Evolutionary conservation across 2,329 filamentous ascomycete species (phyloP).

Genomic region (Coniella lustricola): DNA sequence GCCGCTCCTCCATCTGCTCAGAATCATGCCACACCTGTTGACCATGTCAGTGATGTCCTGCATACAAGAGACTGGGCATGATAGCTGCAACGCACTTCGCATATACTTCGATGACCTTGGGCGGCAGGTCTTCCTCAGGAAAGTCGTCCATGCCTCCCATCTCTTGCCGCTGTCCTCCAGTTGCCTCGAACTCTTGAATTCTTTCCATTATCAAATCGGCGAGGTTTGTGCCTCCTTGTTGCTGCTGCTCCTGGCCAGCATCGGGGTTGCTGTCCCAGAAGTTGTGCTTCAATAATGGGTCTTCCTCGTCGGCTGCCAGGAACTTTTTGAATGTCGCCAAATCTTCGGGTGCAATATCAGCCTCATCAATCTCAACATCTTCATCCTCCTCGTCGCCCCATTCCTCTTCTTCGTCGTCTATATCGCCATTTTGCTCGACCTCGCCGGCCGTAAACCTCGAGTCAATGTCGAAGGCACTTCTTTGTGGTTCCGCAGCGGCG

Average conservation of each 20-base stretch:
- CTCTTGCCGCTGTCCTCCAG: slow-evolving; percentile 35
- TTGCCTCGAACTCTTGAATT: slow-evolving; percentile 84
- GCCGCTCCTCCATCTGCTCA: slow-evolving; percentile 92
- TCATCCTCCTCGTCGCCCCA: slow-evolving; percentile 76
- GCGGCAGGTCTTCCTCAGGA: slow-evolving; percentile 65
- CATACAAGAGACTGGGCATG: slow-evolving; percentile 4
- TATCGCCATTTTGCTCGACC: slow-evolving; percentile 40
- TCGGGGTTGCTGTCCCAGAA: slow-evolving; percentile 36
- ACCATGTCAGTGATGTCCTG: slow-evolving; percentile 11
- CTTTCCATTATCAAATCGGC: slow-evolving; percentile 91
- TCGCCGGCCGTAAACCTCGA: slow-evolving; percentile 57
- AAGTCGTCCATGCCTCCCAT: slow-evolving; percentile 65
- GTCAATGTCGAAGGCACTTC: slow-evolving; percentile 73
- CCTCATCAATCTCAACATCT: slow-evolving; percentile 48
- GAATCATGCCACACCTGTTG: slow-evolving; percentile 69
- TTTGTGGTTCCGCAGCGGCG: slow-evolving; percentile 32
- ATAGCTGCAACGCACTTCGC: slow-evolving; percentile 55
- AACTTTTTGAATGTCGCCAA: slow-evolving; percentile 89
- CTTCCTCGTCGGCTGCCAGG: slow-evolving; percentile 60
- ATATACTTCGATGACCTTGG: slow-evolving; percentile 91
- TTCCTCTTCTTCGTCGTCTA: slow-evolving; percentile 52
- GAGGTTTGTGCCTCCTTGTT: slow-evolving; percentile 61
- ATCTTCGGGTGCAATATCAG: slow-evolving; percentile 84
- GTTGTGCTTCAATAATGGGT: slow-evolving; percentile 65
- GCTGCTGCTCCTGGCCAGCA: slow-evolving; percentile 33